These are phyloP conservation scores for Auxenochlorella pyrenoidosa DNA, from an alignment of 139 green algal species.

Conservation along the genomic window DNA sequence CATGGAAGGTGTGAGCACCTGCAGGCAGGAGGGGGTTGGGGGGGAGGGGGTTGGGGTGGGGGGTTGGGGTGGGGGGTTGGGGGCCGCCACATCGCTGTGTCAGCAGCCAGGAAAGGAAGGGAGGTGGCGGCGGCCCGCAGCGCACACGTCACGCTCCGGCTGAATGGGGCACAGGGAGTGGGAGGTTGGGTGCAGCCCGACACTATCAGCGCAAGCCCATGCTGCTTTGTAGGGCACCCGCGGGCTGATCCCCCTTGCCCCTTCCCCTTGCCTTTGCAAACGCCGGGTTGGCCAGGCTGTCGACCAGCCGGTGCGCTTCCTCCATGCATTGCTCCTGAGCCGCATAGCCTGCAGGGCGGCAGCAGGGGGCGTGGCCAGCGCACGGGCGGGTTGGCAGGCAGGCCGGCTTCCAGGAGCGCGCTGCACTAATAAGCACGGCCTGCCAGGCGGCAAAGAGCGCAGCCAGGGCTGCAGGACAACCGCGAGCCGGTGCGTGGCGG, in stretches of 20 bases:
- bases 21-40: not conserved
- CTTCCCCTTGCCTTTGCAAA: not conserved
- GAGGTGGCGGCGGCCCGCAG: too few species aligned
- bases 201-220: too few species aligned
- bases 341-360: not conserved
- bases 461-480: too few species aligned
- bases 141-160: too few species aligned
- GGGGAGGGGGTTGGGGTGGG: not conserved
- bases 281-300: slow-evolving; percentile 3
- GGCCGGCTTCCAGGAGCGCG: not conserved
- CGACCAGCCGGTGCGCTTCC: not conserved
- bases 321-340: not conserved
- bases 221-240: too few species aligned
- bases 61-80: too few species aligned
- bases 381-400: not conserved
- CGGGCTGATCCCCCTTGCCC: too few species aligned
- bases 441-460: too few species aligned
- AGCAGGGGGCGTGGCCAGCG: not conserved
- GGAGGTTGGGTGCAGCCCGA: too few species aligned
- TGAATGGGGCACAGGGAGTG: too few species aligned
- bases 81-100: too few species aligned
- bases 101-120: too few species aligned
- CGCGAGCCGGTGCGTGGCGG: not conserved
- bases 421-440: not conserved
- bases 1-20: not conserved